Conservation (phyloP, 495 filamentous ascomycete species). For the Corynascus novoguineensis region DNA sequence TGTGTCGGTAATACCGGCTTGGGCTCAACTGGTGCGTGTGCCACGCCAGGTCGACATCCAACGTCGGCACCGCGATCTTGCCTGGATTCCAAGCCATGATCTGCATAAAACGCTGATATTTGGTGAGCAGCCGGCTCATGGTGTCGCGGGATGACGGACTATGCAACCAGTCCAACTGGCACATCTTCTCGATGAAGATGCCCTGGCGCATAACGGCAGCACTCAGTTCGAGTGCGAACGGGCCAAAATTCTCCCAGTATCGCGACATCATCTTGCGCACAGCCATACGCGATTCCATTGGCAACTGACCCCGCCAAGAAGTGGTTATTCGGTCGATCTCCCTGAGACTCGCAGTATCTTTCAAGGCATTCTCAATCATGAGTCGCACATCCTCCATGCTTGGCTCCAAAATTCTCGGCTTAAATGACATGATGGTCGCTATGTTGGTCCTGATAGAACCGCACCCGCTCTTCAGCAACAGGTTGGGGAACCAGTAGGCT, state of each 20-base stretch:
- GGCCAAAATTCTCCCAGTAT: conserved; percentile 71
- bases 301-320: conserved; percentile 17
- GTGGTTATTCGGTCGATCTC: conserved; percentile 23
- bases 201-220: conserved; percentile 78
- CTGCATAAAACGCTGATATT: conserved; percentile 63
- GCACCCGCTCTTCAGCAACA: conserved; percentile 43
- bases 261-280: conserved; percentile 70
- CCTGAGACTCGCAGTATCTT: conserved; percentile 22
- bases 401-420: conserved; percentile 16
- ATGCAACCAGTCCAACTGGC: conserved; percentile 70
- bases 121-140: conserved; percentile 59
- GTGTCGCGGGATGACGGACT: conserved; percentile 58
- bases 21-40: conserved; percentile 66
- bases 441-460: conserved; percentile 32
- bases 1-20: conserved; percentile 55
- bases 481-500: conserved; percentile 55
- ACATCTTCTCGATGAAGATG: conserved; percentile 78
- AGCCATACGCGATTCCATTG: conserved; percentile 38
- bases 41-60: conserved; percentile 88
- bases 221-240: conserved; percentile 68
- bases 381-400: conserved; percentile 41
- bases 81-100: conserved; percentile 55
- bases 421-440: conserved; percentile 27
- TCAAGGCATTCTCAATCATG: conserved; percentile 41
- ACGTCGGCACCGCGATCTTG: conserved; percentile 66